Conservation (phyloP, 257 asterid species). For the Penstemon davidsonii region DNA sequence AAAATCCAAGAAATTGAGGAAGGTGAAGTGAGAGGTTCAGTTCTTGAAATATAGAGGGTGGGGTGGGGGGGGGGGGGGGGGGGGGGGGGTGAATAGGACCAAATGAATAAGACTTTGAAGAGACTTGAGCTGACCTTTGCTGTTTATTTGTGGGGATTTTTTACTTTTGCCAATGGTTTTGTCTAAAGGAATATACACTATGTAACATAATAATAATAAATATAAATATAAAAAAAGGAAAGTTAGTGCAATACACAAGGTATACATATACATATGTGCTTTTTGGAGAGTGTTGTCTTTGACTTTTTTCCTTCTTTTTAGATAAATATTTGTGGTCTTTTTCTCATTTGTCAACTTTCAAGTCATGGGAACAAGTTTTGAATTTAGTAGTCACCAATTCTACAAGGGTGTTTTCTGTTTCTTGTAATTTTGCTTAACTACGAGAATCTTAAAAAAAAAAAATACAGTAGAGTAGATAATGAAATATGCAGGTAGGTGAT, state of each 20-base stretch:
- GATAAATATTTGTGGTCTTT: conserved; percentile 20
- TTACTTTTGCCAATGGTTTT: conserved; percentile 39
- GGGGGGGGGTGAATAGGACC: conserved; percentile 28
- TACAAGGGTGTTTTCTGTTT: too few relatives aligned
- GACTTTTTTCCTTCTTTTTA: conserved; percentile 8
- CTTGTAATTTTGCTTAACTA: background rate
- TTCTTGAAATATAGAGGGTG: conserved; percentile 21
- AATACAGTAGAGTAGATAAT: background rate
- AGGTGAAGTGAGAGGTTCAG: conserved; percentile 17
- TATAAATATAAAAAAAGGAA: conserved; percentile 6
- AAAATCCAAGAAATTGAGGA: conserved; percentile 24
- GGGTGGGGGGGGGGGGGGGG: conserved; percentile 24
- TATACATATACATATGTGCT: conserved; percentile 17
- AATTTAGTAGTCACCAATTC: too few relatives aligned
- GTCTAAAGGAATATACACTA: conserved; percentile 3
- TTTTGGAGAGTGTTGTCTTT: conserved; percentile 28
- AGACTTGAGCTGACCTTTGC: conserved; percentile 56
- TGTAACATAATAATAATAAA: background rate
- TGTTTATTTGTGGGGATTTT: conserved; percentile 39
- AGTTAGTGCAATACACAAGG: conserved; percentile 25
- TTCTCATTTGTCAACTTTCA: conserved; percentile 22
- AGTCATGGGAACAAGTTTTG: background rate
- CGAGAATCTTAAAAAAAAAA: background rate
- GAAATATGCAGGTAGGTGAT: too few relatives aligned
- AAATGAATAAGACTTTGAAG: conserved; percentile 35